Evolutionary conservation across 2,329 filamentous ascomycete genomes (phyloP), one percentile per base, ranked within the genome.

Genomic region (Tympanopsis confertula): DNA sequence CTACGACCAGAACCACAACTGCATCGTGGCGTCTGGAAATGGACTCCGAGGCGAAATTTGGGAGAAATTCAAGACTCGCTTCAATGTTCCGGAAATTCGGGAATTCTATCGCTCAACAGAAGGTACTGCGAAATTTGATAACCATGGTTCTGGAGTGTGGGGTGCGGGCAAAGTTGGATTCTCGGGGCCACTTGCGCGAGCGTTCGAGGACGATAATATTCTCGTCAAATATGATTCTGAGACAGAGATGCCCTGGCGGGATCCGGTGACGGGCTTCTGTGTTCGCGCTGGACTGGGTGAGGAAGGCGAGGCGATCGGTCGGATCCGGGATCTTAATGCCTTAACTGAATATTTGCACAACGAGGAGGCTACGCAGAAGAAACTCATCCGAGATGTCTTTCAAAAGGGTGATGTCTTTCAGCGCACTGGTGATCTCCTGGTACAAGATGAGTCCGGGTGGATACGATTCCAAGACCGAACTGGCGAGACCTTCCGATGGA

Each of bases 401-500:
- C 41, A 51, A 39, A 65, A 66, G 38, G 63, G 63, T 0, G 63
- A 67, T 44, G 15, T 59, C 13, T 67, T 58, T 41, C 61, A 66
- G 40, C 56, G 60, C 20, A 65, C 58, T 36, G 63, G 63, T 3
- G 63, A 67, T 46, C 39, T 66, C n/a, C 44, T 66, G 7, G 47
- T 63, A 4, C 56, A 55, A 24, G 61, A 66, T 33, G 35, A 44
- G 2, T 50, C 52, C 14, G 62, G 63, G 0, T 66, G 63, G 59
- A 48, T 68, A 3, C 54, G 52, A 14, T 68, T 68, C 44, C 56
- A 63, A 35, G 65, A 68, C 44, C 58, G 69, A 3, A 56, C 71
- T 36, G 68, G 68, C 10, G 68, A 72, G 43, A 71, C 68, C 0
- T 72, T 66, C 51, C 55, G 68, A 7, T 72, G 69, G 69, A 69